Percentiles rank a stretch among this genome's conserved stretches.
Evolutionary conservation across 208 protist genomes (phyloP).

Genomic region (Leishmania braziliensis): DNA sequence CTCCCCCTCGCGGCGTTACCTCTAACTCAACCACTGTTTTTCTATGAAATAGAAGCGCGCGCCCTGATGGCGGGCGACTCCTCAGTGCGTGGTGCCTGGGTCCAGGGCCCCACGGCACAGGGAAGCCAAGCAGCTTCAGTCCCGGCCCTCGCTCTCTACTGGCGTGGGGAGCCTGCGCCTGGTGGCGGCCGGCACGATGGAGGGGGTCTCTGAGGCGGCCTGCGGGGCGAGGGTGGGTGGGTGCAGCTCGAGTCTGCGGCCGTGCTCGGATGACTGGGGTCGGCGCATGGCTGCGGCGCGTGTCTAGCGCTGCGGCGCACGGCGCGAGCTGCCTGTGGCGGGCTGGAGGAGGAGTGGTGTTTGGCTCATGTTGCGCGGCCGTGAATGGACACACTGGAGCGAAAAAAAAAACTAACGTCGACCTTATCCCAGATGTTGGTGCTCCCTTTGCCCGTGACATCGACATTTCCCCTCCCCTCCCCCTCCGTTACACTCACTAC

Average conservation of each 20-base stretch:
- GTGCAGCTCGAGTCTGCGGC: background rate
- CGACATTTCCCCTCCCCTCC: too few species aligned
- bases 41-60: background rate
- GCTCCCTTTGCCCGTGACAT: too few species aligned
- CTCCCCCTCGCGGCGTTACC: background rate
- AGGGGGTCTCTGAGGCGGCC: background rate
- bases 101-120: too few species aligned
- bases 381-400: background rate
- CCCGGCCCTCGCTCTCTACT: too few species aligned
- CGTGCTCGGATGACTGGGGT: background rate
- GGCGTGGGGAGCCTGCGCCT: too few species aligned
- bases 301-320: background rate
- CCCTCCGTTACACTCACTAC: background rate
- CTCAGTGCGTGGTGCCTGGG: background rate
- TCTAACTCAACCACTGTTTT: background rate
- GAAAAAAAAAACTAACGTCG: background rate
- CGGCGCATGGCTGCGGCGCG: background rate
- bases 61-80: background rate
- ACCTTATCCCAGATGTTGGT: background rate
- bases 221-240: background rate
- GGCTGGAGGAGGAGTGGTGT: background rate
- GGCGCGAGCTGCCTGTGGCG: background rate
- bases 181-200: background rate
- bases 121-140: background rate
- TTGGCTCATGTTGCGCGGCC: background rate